These are phyloP conservation scores for Quercus dentata DNA, from an alignment of 306 rosid genomes.

Conservation along the genomic window DNA sequence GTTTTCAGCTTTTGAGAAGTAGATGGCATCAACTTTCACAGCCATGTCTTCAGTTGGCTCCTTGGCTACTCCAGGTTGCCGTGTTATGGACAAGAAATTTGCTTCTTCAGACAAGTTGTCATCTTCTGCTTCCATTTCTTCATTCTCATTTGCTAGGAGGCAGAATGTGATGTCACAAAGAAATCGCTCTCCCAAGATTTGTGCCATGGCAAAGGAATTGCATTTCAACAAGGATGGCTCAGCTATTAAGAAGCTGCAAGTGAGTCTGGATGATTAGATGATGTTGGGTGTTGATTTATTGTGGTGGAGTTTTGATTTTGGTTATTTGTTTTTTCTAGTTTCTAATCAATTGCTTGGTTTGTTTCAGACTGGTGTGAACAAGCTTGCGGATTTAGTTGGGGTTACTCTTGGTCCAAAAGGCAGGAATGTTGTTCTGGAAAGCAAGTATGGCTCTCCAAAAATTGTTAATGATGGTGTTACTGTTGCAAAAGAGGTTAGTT, in stretches of 20 bases:
- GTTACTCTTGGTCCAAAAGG: conserved; percentile 99
- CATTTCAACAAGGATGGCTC: conserved; percentile 94
- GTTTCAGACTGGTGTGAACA: conserved; percentile 85
- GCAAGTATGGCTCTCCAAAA: conserved; percentile 98
- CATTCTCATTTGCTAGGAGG: conserved; percentile 45
- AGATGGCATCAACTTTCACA: conserved; percentile 80
- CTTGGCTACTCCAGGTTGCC: conserved; percentile 46
- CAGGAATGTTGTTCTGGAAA: conserved; percentile 92
- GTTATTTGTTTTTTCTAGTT: neutral
- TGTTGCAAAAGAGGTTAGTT: conserved; percentile 85
- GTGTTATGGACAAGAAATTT: conserved; percentile 34
- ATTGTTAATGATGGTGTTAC: conserved; percentile 99
- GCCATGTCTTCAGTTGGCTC: conserved; percentile 58
- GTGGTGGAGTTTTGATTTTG: neutral
- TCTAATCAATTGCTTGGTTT: neutral
- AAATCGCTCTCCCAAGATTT: conserved; percentile 45
- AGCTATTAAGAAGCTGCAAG: conserved; percentile 85
- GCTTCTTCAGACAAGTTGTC: conserved; percentile 38
- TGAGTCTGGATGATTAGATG: conserved; percentile 1
- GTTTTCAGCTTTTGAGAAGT: conserved; percentile 6
- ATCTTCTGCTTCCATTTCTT: conserved; percentile 66
- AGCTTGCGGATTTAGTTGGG: conserved; percentile 97
- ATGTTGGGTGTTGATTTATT: neutral
- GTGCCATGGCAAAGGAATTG: conserved; percentile 94
- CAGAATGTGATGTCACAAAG: conserved; percentile 34